Conservation (phyloP, 768 basidiomycete genomes). For the Candolleomyces efflorescens region DNA sequence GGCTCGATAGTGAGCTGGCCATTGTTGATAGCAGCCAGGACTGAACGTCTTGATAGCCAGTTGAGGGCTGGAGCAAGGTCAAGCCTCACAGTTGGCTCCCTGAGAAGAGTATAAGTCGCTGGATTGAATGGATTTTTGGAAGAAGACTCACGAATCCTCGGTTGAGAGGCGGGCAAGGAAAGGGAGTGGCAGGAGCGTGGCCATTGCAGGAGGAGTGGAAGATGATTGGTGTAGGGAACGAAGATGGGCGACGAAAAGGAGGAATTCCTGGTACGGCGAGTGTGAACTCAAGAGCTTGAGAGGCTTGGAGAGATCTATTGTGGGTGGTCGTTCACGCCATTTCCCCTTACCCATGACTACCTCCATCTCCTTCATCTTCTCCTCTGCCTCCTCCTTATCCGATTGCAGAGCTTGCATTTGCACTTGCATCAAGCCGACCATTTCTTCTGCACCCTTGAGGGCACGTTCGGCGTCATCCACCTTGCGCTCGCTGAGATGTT, state of each 20-base stretch:
- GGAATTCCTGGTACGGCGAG: constrained; percentile 75
- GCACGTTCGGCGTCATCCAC: constrained; percentile 74
- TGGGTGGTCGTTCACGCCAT: constrained; percentile 46
- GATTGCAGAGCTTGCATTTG: constrained; percentile 75
- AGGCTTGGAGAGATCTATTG: constrained; percentile 20
- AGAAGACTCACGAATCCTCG: constrained; percentile 78
- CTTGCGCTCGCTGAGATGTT: constrained; percentile 62
- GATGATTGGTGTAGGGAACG: constrained; percentile 64
- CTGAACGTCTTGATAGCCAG: constrained; percentile 87
- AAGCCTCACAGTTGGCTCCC: constrained; percentile 88
- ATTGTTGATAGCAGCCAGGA: constrained; percentile 78
- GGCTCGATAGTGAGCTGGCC: constrained; percentile 91
- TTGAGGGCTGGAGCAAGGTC: constrained; percentile 93
- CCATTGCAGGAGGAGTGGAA: constrained; percentile 59
- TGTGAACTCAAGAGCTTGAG: constrained; percentile 62
- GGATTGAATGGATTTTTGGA: constrained; percentile 10
- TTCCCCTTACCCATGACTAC: constrained; percentile 64
- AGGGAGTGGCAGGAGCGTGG: constrained; percentile 70
- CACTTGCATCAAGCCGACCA: constrained; percentile 76
- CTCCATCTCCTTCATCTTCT: constrained; percentile 44
- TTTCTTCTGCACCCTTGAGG: constrained; percentile 80
- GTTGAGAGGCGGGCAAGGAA: constrained; percentile 70
- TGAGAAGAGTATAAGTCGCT: constrained; percentile 22
- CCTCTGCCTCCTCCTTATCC: constrained; percentile 62
- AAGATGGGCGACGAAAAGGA: constrained; percentile 72